Percentiles rank a stretch among this genome's conserved stretches.
Conservation (phyloP, 129 eudicot species). For the Arctium minus region DNA sequence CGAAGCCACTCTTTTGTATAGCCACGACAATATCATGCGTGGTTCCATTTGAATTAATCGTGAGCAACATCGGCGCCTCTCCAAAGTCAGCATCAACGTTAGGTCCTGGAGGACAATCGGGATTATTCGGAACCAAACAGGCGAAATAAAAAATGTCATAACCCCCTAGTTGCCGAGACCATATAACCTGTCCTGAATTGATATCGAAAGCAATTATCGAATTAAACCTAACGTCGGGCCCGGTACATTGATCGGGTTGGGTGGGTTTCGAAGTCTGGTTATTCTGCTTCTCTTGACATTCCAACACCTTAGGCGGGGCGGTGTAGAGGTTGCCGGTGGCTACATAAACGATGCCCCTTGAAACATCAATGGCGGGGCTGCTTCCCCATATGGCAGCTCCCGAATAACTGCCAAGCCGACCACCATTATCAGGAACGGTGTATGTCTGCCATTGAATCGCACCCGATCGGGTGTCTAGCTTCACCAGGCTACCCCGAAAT, state of each 20-base stretch:
- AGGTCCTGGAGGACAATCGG: slow-evolving; percentile 64
- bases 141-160: slow-evolving; percentile 57
- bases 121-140: slow-evolving; percentile 49
- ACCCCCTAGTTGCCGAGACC: slow-evolving; percentile 61
- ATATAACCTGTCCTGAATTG: slow-evolving; percentile 35
- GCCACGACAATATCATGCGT: slow-evolving; percentile 45
- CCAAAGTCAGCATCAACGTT: slow-evolving; percentile 64
- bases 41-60: slow-evolving; percentile 17
- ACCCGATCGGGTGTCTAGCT: slow-evolving; percentile 49
- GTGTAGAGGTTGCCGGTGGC: slow-evolving; percentile 67
- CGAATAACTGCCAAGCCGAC: slow-evolving; percentile 44
- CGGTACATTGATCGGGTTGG: slow-evolving; percentile 49
- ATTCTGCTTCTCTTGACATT: slow-evolving; percentile 54
- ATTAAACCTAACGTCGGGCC: slow-evolving; percentile 48
- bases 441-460: slow-evolving; percentile 64
- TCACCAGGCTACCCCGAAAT: slow-evolving; percentile 61
- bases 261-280: slow-evolving; percentile 47
- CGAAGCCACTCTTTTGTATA: slow-evolving; percentile 68
- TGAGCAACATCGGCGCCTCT: slow-evolving; percentile 66
- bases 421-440: slow-evolving; percentile 65
- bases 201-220: slow-evolving; percentile 54
- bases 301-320: slow-evolving; percentile 59
- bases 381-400: slow-evolving; percentile 87
- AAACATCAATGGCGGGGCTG: slow-evolving; percentile 64
- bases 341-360: slow-evolving; percentile 33